Base-by-base conservation (phyloP, 257 asterid species). In the Coffea canephora region DNA sequence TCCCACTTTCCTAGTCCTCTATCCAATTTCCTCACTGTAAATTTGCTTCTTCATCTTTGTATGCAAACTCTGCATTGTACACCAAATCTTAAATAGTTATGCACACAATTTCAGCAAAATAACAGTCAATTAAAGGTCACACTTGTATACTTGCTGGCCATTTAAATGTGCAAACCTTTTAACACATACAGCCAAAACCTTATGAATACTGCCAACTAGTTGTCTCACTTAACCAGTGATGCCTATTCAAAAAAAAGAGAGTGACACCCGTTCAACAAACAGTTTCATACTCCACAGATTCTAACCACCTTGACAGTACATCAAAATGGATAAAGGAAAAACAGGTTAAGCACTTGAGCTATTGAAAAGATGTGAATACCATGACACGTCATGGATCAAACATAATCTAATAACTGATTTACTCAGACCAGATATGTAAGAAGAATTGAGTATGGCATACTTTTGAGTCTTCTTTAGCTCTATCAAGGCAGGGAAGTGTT, bases 401-500 rank as follows among this genome's bases (percentile, higher is more conserved):
- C 5, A 71, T 11, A 71, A n/a, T 3, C 36, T 45, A 41, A 71
- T 23, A 70, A 71, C n/a, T 69, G 54, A 69, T 21, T 41, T 13
- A 39, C 7, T 19, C 21, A 39, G 4, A 21, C 12, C 3, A 46
- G 61, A 48, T 6, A 36, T n/a, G 19, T 15, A 1, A 9, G 21
- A 70, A 45, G 31, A 27, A 41, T 18, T 76, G 70, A 64, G 76
- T 11, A 66, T 31, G 59, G 81, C 91, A 16, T 91, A 94, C 99
- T 80, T 89, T 76, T 83, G 88, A 8, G 87, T 82, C 87, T 87
- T 89, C 82, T 80, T 86, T 77, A 87, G 89, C 75, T 92, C 97
- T 84, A 86, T 86, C 84, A 96, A 82, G 70, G 94, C 95, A 81
- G 98, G 97, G 84, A 96, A 96, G 85, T 96, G 99, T 77, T 85